Base-by-base conservation (phyloP, 306 rosid genomes). In the Adenanthera pavonina region DNA sequence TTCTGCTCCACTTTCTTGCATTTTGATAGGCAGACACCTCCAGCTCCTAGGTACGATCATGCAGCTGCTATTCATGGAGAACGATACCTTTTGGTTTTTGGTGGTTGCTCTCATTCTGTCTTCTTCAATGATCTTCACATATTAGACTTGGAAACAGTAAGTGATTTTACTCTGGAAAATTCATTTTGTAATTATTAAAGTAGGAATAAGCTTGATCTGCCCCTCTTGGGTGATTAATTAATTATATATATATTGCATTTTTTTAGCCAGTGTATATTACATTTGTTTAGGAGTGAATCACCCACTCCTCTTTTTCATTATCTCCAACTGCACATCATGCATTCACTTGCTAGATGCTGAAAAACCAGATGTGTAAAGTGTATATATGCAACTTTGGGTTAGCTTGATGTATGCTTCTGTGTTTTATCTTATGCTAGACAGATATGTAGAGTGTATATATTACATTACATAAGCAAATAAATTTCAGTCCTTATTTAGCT, bases 21-120 rank as follows among this genome's bases (percentile, higher is more conserved):
- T 87, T 85, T 84, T 87, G 90, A 89, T 89, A 95, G 99, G 93
- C 94, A 89, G 93, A 85, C 91, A 73, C 93, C 94, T 82, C 97
- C 99, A 70, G 83, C 91, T 86, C 97, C 99, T 53, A 92, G 98
- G 86, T 96, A 87, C 7, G 99, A 96, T 87, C 99, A 96, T 81
- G 83, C 92, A 79, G 94, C 97, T 70, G 85, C 97, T 65, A 75
- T 93, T 81, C 94, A 90, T 33, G 91, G 89, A 20, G 92, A 89
- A 9, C 92, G 82, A 38, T 96, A 96, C 88, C 97, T 96, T 86
- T 84, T 92, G 68, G 77, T 96, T 80, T 96, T 93, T 78, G 99
- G 99, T 33, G 98, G 99, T 80, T 96, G 99, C 79, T 96, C 98
- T 78, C 97, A 93, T 86, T 87, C 97, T 72, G 84, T 79, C 82